phyloP scores from a whole-genome alignment of 805 yeast species.

The Saccharomycopsis synnaedendra region DNA sequence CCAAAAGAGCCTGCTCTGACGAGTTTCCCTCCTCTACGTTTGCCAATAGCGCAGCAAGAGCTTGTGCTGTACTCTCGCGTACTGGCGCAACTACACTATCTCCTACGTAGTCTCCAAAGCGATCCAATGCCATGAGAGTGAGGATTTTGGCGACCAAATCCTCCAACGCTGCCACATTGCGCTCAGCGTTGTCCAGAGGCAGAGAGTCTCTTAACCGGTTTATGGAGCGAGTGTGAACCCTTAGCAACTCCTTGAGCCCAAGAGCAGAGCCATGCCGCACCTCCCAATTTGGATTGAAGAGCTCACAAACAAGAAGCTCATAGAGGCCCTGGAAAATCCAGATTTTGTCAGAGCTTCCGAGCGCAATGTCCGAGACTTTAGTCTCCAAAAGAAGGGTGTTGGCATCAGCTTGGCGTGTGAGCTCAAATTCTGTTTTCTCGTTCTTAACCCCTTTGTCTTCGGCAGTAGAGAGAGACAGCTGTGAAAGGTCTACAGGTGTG shows the following conservation, averaged over 20 bases:
- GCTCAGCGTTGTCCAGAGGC: constrained; percentile 45
- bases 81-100: constrained; percentile 99
- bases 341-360: constrained; percentile 59
- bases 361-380: constrained; percentile 35
- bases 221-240: constrained; percentile 74
- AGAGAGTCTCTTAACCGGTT: constrained; percentile 67
- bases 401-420: constrained; percentile 72
- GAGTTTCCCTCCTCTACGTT: constrained; percentile 44
- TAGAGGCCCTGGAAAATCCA: constrained; percentile 96
- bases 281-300: constrained; percentile 88
- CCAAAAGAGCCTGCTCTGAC: constrained; percentile 29
- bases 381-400: constrained; percentile 80
- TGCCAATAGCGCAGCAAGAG: constrained; percentile 78
- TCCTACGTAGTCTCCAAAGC: constrained; percentile 94
- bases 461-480: constrained; percentile 53
- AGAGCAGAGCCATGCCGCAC: constrained; percentile 90
- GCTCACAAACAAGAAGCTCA: constrained; percentile 65
- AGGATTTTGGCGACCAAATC: constrained; percentile 80
- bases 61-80: constrained; percentile 91
- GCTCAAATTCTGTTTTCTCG: constrained; percentile 30
- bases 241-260: constrained; percentile 79
- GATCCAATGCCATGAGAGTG: constrained; percentile 80
- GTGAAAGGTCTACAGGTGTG: constrained; percentile 55
- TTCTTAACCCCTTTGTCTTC: constrained; percentile 19
- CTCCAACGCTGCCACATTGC: constrained; percentile 65